Base-by-base conservation (phyloP, 768 basidiomycete species). In the Hydnomerulius pinastri region DNA sequence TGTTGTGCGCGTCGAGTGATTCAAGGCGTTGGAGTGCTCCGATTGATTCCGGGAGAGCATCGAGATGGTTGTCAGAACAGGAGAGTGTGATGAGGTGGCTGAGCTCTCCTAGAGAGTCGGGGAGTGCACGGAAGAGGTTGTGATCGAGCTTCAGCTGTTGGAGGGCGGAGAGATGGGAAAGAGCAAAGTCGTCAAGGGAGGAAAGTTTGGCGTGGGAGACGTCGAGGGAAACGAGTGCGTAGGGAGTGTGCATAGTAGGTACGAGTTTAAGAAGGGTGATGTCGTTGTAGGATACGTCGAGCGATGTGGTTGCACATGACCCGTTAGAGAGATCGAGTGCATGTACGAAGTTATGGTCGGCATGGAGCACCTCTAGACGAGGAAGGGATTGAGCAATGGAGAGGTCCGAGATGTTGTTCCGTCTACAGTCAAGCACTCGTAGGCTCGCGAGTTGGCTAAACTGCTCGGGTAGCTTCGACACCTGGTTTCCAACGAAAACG, bases 11-110 rank as follows among this genome's bases (percentile, higher is more conserved):
- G 57, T 97, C 92, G 35, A 99, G 77, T 1, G 70, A 73, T 56
- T 86, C 80, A 9, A 98, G 78, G 36, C 81, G 83, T 69, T 83
- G 82, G 38, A 98, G 74, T 8, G 75, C 74, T 12, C 92, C 92
- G 41, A 98, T 85, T 35, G 80, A 82, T 10, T 74, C 66, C 0
- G 97, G 97, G 0, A 98, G 77, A 13, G 77, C 69, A 47, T 82
- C 81, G 17, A 99, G 78, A 56, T 86, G 80, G 71, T 98, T 98
- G 68, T 98, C 91, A n/a, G 91, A 90, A 63, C 91, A 92, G 10
- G 88, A 89, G 6, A 99, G 79, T 0, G 72, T 74, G 58, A 85
- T 76, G 28, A 99, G 81, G 51, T 79, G 79, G 21, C 68, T 71
- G 35, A 98, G 81, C 18, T 85, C 79, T 39, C 88, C 90, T 8